Conservation (phyloP, 371 early-diverging fungal genomes). For the Rhizopus microsporus region DNA sequence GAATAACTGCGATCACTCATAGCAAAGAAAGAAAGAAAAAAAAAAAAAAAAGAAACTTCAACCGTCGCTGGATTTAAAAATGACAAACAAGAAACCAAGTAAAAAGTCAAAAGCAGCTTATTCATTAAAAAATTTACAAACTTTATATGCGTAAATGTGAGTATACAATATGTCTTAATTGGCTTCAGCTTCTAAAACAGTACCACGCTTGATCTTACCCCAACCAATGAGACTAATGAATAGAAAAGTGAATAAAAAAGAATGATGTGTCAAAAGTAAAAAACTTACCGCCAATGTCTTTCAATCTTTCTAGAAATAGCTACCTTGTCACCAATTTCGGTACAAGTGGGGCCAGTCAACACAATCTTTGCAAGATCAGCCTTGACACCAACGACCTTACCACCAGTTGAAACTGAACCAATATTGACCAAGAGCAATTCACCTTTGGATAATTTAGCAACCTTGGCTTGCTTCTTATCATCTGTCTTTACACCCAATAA, state of each 20-base stretch:
- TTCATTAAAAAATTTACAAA: slow-evolving; percentile 8
- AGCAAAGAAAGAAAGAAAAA: not conserved
- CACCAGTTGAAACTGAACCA: slow-evolving; percentile 98
- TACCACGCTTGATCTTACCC: slow-evolving; percentile 94
- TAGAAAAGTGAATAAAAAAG: slow-evolving; percentile 8
- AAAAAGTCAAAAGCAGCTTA: not conserved
- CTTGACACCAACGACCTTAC: slow-evolving; percentile 93
- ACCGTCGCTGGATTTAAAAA: not conserved
- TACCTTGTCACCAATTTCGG: slow-evolving; percentile 98
- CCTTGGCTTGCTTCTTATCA: slow-evolving; percentile 96
- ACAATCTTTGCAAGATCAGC: slow-evolving; percentile 94
- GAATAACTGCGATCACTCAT: slow-evolving; percentile 18
- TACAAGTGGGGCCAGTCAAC: slow-evolving; percentile 96
- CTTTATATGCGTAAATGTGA: not conserved
- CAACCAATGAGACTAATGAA: slow-evolving; percentile 89
- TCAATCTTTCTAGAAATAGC: slow-evolving; percentile 98
- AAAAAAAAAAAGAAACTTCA: not conserved
- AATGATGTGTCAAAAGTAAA: not conserved
- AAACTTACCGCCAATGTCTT: slow-evolving; percentile 96
- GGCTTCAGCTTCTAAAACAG: slow-evolving; percentile 72
- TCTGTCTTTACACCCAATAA: slow-evolving; percentile 96
- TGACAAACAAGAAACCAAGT: not conserved
- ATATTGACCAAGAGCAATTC: slow-evolving; percentile 99
- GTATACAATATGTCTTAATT: slow-evolving; percentile 31
- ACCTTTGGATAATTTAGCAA: slow-evolving; percentile 88